Evolutionary conservation across 768 basidiomycete species (phyloP).

Genomic region (Leccinum fibrillosum): DNA sequence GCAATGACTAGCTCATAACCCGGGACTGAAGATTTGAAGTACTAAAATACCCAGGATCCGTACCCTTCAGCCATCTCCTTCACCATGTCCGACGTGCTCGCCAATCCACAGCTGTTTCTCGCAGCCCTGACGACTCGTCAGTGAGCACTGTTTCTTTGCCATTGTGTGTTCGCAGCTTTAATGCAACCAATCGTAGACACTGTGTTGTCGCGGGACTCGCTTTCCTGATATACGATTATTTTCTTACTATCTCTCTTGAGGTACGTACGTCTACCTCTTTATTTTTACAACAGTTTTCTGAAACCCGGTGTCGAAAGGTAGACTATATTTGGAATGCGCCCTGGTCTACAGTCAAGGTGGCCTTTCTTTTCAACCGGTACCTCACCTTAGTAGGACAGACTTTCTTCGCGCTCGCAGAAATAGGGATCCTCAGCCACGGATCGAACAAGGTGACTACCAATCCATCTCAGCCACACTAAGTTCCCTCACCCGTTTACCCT

Average conservation of each 20-base stretch:
- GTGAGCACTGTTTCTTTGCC: not conserved
- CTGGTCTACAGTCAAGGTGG: slow-evolving; percentile 4
- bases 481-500: not conserved
- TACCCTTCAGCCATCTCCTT: not conserved
- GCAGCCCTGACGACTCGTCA: not conserved
- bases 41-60: not conserved
- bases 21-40: too few relatives aligned
- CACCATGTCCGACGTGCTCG: not conserved
- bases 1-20: too few relatives aligned
- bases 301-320: not conserved
- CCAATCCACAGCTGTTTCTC: not conserved
- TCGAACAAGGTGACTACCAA: slow-evolving; percentile 2
- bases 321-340: slow-evolving; percentile 2
- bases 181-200: not conserved
- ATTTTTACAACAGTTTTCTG: not conserved
- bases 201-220: slow-evolving; percentile 1
- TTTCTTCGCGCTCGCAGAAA: slow-evolving; percentile 7
- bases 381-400: slow-evolving; percentile 10
- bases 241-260: slow-evolving; percentile 14
- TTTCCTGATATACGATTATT: slow-evolving; percentile 4
- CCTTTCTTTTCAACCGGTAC: slow-evolving; percentile 22
- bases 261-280: slow-evolving; percentile 1
- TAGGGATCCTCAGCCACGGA: slow-evolving; percentile 4
- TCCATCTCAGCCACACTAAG: not conserved
- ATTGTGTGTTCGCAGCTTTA: not conserved